Conservation (phyloP, 139 green algal species). For the Chlamydomonas schloesseri region DNA sequence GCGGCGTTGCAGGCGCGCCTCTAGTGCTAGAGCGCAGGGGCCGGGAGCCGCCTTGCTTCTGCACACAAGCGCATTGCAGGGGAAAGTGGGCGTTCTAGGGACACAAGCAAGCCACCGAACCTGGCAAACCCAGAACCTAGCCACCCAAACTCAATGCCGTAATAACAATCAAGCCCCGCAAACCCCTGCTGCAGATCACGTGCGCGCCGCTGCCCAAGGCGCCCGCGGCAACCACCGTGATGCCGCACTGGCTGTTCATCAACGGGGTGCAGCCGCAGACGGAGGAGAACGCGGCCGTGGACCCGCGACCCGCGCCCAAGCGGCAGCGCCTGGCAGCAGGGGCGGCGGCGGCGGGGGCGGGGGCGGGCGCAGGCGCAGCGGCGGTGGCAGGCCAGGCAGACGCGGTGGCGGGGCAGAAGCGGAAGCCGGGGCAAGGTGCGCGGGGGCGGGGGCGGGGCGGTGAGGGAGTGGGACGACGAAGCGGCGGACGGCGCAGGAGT, state of each 20-base stretch:
- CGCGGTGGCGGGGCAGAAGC: no score
- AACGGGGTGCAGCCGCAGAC: slow-evolving; percentile 90
- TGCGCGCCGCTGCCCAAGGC: slow-evolving; percentile 73
- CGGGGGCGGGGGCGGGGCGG: background rate
- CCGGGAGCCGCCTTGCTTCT: no score
- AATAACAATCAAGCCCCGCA: no score
- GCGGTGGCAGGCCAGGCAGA: background rate
- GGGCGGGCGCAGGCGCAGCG: background rate
- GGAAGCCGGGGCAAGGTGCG: background rate
- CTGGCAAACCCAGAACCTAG: background rate
- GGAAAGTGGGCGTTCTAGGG: no score
- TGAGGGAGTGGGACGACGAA: background rate
- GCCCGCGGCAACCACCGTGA: slow-evolving; percentile 82
- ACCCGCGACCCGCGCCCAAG: slow-evolving; percentile 41
- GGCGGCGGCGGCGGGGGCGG: slow-evolving; percentile 11
- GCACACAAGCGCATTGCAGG: no score
- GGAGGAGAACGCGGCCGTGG: slow-evolving; percentile 84
- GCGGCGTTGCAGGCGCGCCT: no score
- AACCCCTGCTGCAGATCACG: slow-evolving; percentile 64
- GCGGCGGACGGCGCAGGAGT: no score
- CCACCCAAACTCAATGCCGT: background rate
- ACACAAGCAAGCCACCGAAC: no score
- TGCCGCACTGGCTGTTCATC: slow-evolving; percentile 92
- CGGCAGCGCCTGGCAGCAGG: slow-evolving; percentile 18
- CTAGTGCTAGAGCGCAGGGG: no score